A percentile compares a stretch with the other conserved stretches of the same genome.
Conservation (phyloP, 2,329 filamentous ascomycete species). For the Fonsecaea pedrosoi region DNA sequence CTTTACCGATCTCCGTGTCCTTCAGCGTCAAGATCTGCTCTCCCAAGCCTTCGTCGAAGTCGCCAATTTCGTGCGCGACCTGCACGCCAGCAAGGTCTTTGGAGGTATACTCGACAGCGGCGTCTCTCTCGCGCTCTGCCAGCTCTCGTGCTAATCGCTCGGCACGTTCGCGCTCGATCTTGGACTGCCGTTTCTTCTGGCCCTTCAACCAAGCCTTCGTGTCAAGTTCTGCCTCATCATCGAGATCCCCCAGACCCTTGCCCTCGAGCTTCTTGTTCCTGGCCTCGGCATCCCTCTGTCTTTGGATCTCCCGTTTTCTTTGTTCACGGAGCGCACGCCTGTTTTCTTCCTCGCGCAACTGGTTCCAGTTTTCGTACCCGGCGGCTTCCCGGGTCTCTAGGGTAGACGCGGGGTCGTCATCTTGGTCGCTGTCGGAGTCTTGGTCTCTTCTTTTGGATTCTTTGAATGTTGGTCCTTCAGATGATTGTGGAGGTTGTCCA, state of each 20-base stretch:
- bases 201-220: constrained; percentile 85
- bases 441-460: constrained; percentile 45
- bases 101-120: constrained; percentile 78
- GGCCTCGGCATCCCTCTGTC: constrained; percentile 82
- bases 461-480: constrained; percentile 64
- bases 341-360: constrained; percentile 72
- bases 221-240: constrained; percentile 70
- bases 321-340: constrained; percentile 71
- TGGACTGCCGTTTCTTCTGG: constrained; percentile 92
- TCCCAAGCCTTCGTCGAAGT: constrained; percentile 69
- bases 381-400: constrained; percentile 69
- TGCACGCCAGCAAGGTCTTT: constrained; percentile 88
- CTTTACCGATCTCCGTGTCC: constrained; percentile 73
- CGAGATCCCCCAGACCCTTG: constrained; percentile 79
- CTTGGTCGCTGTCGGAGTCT: constrained; percentile 53
- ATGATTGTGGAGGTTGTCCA: constrained; percentile 33
- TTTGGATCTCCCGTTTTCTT: constrained; percentile 81
- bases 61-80: constrained; percentile 83
- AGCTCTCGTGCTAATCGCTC: constrained; percentile 76
- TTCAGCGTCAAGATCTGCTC: constrained; percentile 95
- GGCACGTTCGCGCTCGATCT: constrained; percentile 76
- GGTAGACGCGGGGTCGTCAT: constrained; percentile 79
- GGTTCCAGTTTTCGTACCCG: constrained; percentile 59
- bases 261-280: constrained; percentile 78
- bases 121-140: constrained; percentile 73